Evolutionary conservation across 306 rosid species (phyloP).

Genomic region (Prosopis cineraria): DNA sequence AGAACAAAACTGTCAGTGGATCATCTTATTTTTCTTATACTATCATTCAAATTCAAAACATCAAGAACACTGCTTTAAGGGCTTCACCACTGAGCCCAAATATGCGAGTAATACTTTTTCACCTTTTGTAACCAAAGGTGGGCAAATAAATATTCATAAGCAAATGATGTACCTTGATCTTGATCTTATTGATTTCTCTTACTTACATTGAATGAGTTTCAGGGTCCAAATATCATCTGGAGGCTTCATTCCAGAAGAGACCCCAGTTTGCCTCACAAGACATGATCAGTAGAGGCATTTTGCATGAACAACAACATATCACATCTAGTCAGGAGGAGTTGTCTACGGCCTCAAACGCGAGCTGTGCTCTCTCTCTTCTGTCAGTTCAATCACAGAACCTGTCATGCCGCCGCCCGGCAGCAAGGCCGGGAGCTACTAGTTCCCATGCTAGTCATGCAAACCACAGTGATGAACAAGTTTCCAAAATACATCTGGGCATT

Average conservation of each 20-base stretch:
- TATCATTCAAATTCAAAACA: too few species aligned
- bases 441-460: constrained; percentile 33
- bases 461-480: constrained; percentile 33
- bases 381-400: background rate
- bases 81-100: too few species aligned
- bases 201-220: constrained; percentile 31
- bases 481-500: constrained; percentile 33
- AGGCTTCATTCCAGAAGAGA: constrained; percentile 47
- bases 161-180: too few species aligned
- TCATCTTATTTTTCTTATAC: too few species aligned
- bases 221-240: constrained; percentile 49
- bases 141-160: background rate
- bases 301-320: constrained; percentile 46
- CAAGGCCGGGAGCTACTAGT: constrained; percentile 38
- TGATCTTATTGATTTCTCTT: constrained; percentile 9
- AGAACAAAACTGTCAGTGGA: too few species aligned
- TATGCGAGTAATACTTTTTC: too few species aligned
- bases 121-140: background rate
- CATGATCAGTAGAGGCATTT: constrained; percentile 50
- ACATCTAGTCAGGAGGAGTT: constrained; percentile 47
- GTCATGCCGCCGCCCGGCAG: constrained; percentile 38
- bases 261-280: constrained; percentile 55
- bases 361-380: constrained; percentile 95
- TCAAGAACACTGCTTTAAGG: too few species aligned
- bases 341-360: constrained; percentile 37